A percentile compares a stretch with the other conserved stretches of the same genome.
Evolutionary conservation across 768 basidiomycete species (phyloP).

Genomic region (Trametopsis cervina): DNA sequence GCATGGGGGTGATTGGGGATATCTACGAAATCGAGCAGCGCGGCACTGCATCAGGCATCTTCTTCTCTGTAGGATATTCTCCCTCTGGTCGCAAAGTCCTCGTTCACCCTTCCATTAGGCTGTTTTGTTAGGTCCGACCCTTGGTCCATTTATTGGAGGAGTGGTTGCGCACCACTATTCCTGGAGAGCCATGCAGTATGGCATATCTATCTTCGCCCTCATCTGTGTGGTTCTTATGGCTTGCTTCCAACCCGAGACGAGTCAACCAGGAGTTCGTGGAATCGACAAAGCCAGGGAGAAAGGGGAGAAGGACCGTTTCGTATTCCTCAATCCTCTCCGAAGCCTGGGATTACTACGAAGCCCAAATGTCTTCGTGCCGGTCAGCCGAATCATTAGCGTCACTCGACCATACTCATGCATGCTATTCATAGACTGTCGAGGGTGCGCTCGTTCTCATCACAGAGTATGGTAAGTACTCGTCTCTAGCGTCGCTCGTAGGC

Average conservation of each 20-base stretch:
- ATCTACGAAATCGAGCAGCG: constrained; percentile 61
- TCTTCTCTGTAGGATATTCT: constrained; percentile 40
- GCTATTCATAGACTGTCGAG: constrained; percentile 36
- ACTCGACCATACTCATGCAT: not conserved
- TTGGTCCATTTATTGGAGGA: constrained; percentile 57
- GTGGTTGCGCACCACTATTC: constrained; percentile 51
- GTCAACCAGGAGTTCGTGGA: constrained; percentile 49
- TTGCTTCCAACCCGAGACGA: constrained; percentile 58
- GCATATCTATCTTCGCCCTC: constrained; percentile 35
- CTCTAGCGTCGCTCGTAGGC: not conserved
- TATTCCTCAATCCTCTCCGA: constrained; percentile 54
- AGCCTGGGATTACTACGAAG: constrained; percentile 46
- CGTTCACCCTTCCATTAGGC: constrained; percentile 30
- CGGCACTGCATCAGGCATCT: constrained; percentile 52
- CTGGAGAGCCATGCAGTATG: constrained; percentile 55
- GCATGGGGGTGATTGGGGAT: constrained; percentile 55
- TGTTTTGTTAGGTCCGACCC: constrained; percentile 48
- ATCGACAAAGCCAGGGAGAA: constrained; percentile 35
- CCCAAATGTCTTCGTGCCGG: constrained; percentile 51
- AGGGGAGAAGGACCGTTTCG: constrained; percentile 18
- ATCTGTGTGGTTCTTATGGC: constrained; percentile 33
- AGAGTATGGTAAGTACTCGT: constrained; percentile 27
- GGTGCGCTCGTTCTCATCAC: constrained; percentile 22
- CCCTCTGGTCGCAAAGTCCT: not conserved
- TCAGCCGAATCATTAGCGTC: constrained; percentile 25